Conservation (phyloP, 495 filamentous ascomycete genomes). For the Penicillium argentinense region DNA sequence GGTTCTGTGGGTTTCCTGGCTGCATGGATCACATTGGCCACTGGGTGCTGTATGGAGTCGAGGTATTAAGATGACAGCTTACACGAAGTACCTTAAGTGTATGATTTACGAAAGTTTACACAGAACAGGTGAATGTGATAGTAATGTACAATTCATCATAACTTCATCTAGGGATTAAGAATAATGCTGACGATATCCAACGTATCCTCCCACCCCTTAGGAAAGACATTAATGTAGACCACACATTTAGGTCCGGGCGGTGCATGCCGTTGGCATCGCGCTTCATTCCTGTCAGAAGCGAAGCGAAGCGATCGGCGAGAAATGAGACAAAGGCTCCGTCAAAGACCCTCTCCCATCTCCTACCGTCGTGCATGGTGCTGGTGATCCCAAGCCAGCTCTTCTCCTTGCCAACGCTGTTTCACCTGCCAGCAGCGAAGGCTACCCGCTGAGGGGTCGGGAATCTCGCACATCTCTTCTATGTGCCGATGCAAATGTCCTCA, state of each 20-base stretch:
- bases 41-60: no score
- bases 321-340: constrained; percentile 10
- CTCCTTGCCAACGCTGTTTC: constrained; percentile 14
- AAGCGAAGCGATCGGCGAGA: constrained; percentile 13
- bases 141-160: constrained; percentile 33
- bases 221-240: constrained; percentile 8
- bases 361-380: neutral
- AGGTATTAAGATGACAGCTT: no score
- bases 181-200: constrained; percentile 30
- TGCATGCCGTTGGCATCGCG: constrained; percentile 10
- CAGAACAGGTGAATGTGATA: neutral
- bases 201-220: neutral
- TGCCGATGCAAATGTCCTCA: constrained; percentile 40
- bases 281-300: constrained; percentile 12
- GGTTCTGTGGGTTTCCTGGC: neutral
- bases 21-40: no score
- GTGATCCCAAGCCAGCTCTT: constrained; percentile 6
- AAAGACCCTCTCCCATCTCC: constrained; percentile 6
- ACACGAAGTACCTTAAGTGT: constrained; percentile 1
- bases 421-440: constrained; percentile 24
- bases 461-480: no score
- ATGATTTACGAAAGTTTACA: neutral
- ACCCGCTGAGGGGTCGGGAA: no score
- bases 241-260: constrained; percentile 15
- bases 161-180: constrained; percentile 28